Evolutionary conservation across 805 yeast species (phyloP).

Genomic region (Candida patagonica): DNA sequence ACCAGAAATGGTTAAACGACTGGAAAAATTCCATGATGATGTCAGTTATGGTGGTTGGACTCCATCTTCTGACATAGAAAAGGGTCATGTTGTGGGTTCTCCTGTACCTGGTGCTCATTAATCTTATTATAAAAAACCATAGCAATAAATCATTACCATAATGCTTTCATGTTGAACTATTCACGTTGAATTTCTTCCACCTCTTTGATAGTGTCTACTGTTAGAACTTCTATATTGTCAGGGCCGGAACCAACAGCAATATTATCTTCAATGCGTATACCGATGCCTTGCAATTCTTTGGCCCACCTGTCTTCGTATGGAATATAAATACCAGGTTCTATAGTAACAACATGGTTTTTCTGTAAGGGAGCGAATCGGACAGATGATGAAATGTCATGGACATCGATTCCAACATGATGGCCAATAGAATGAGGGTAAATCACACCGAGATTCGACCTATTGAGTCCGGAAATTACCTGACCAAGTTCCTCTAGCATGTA

Average conservation of each 20-base stretch:
- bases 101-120: constrained; percentile 20
- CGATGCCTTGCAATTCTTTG: constrained; percentile 71
- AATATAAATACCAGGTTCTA: constrained; percentile 92
- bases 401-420: constrained; percentile 88
- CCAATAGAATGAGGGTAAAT: constrained; percentile 93
- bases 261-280: constrained; percentile 92
- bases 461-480: constrained; percentile 55
- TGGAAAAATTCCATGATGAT: constrained; percentile 47
- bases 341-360: constrained; percentile 77
- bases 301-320: constrained; percentile 71
- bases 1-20: constrained; percentile 72
- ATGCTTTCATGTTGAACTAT: no score
- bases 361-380: constrained; percentile 47
- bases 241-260: constrained; percentile 68
- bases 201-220: constrained; percentile 82
- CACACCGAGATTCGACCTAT: constrained; percentile 18
- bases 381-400: constrained; percentile 31
- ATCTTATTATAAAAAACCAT: background rate
- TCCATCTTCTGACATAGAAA: constrained; percentile 44
- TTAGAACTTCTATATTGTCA: constrained; percentile 48
- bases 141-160: background rate
- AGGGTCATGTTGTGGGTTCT: constrained; percentile 53
- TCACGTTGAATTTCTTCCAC: constrained; percentile 67
- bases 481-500: constrained; percentile 52
- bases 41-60: constrained; percentile 76